phyloP scores from a whole-genome alignment of 106 monocot genomes.

The Dendrobium chrysotoxum region DNA sequence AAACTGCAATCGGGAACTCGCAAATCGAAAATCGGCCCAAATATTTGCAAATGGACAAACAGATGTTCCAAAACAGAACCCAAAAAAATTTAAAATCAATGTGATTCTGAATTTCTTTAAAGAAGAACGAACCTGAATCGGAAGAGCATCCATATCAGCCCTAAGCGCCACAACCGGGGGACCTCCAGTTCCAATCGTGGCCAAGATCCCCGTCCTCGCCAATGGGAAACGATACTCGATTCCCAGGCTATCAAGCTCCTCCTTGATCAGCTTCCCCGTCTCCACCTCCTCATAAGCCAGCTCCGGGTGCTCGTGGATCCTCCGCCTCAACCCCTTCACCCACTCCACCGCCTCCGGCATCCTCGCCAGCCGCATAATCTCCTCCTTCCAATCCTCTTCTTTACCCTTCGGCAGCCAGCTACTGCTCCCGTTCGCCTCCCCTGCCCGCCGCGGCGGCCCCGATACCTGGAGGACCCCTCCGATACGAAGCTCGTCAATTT shows the following conservation, averaged over 20 bases:
- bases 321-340: constrained; percentile 37
- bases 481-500: background rate
- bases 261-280: constrained; percentile 42
- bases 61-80: background rate
- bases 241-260: constrained; percentile 38
- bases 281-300: constrained; percentile 68
- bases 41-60: background rate
- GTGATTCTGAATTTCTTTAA: background rate
- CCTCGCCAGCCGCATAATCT: constrained; percentile 38
- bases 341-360: constrained; percentile 30
- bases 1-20: background rate
- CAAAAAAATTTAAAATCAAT: background rate
- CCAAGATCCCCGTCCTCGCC: constrained; percentile 49
- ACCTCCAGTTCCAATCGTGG: constrained; percentile 39
- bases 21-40: background rate
- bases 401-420: background rate
- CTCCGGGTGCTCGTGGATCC: constrained; percentile 61
- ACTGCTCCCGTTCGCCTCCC: constrained; percentile 8
- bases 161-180: constrained; percentile 48
- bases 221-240: constrained; percentile 29
- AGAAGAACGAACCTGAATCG: constrained; percentile 36
- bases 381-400: constrained; percentile 22
- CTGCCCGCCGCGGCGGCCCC: background rate
- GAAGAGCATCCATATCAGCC: constrained; percentile 76
- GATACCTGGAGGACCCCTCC: too few relatives aligned